Evolutionary conservation across 306 rosid species (phyloP), one percentile per base, ranked within the genome.

Genomic region (Hylodesmum podocarpum): DNA sequence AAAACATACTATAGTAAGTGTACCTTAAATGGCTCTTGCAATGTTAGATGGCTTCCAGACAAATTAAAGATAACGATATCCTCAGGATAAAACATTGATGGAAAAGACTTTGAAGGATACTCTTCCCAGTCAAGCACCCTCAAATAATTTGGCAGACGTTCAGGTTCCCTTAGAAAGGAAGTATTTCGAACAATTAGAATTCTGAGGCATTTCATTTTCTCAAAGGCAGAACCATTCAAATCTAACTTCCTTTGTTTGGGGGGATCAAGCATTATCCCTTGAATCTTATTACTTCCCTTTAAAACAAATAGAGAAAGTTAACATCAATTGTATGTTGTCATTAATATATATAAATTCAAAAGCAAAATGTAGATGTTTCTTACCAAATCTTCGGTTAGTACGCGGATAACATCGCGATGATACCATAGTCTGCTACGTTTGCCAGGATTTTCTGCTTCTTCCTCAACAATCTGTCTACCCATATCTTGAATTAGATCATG

Each of bases 181-280:
- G 70, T 58, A 10, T 65, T 73, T 40, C 61, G 33, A 65, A 73
- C 28, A n/a, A 80, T 51, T 27, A 80, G 79, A 29, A 80, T 64
- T 53, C 83, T 64, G 0, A 80, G 79, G 0, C 4, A 2, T 3
- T 40, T 51, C 83, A 79, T 79, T 13, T 79, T 28, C 14, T 27
- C 1, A 25, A 79, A 79, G 10, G 27, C 66, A 13, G 5, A 5
- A 8, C 71, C 73, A 39, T 9, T 61, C 78, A 36, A 71, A 4
- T 62, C 5, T 12, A 47, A 66, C 6, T 22, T 4, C 37, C 37
- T 8, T 50, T 1, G 16, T 2, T 51, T 3, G 0, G 55, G 73
- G 3, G 80, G 80, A 50, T 76, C 40, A 65, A 78, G 64, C 65
- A 70, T 37, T 49, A 79, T 61, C 15, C 78, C 78, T 19, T 79